Conservation (phyloP, 768 basidiomycete species). For the Kwoniella bestiolae region DNA sequence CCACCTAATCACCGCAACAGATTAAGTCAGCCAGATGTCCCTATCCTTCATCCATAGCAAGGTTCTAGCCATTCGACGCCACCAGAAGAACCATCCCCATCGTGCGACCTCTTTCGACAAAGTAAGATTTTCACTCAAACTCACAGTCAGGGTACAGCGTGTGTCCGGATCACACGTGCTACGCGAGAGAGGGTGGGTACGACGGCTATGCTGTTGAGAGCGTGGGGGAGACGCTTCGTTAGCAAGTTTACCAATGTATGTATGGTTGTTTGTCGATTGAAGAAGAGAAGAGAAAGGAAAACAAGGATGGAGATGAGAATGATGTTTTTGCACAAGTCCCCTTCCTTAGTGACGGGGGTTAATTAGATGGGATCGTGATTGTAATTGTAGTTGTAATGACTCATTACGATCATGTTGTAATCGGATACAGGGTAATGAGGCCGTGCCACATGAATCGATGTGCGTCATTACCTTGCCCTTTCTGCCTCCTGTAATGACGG, state of each 20-base stretch:
- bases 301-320: neutral
- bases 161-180: slow-evolving; percentile 41
- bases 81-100: neutral
- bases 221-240: slow-evolving; percentile 17
- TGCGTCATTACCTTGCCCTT: too few species aligned
- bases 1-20: slow-evolving; percentile 10
- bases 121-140: slow-evolving; percentile 4
- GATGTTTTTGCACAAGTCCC: neutral
- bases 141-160: slow-evolving; percentile 47
- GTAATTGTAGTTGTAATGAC: too few species aligned
- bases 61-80: neutral
- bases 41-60: neutral
- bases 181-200: slow-evolving; percentile 45
- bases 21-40: slow-evolving; percentile 5
- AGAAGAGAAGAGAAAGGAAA: slow-evolving; percentile 1
- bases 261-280: slow-evolving; percentile 19
- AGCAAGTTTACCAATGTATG: slow-evolving; percentile 16
- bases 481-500: too few species aligned
- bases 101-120: neutral
- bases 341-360: neutral
- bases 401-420: neutral
- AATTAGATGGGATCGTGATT: too few species aligned
- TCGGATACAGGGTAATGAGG: too few species aligned
- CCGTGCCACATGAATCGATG: too few species aligned
- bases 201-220: slow-evolving; percentile 31